Evolutionary conservation across 1,284 basidiomycete species (phyloP).

Genomic region (Rhizoctonia solani): DNA sequence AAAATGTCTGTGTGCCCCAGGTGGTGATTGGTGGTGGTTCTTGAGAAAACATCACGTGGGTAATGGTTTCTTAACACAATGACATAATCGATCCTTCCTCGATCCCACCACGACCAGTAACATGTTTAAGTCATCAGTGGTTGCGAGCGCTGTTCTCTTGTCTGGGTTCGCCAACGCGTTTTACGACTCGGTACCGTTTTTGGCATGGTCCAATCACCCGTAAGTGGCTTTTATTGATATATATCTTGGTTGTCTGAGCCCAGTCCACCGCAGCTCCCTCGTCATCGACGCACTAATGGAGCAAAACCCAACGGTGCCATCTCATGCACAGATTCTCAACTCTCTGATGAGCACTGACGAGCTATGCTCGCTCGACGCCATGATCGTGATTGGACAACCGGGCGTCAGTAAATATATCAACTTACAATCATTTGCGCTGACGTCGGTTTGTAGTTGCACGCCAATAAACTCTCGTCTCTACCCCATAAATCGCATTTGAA

Average conservation of each 20-base stretch:
- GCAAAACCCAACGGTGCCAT: background rate
- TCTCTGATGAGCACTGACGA: slow-evolving; percentile 7
- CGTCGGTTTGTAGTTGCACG: slow-evolving; percentile 30
- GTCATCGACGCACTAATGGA: background rate
- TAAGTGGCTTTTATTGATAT: background rate
- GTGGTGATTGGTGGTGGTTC: too few species aligned
- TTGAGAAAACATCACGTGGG: too few species aligned
- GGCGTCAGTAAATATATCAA: slow-evolving; percentile 18
- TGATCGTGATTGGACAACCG: slow-evolving; percentile 34
- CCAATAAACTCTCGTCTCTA: slow-evolving; percentile 24
- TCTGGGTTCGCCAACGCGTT: slow-evolving; percentile 10
- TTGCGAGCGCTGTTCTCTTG: background rate
- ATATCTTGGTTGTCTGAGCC: background rate
- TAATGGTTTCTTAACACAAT: too few species aligned
- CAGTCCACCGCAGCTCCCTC: slow-evolving; percentile 2
- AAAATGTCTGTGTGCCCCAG: too few species aligned
- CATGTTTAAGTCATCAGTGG: slow-evolving; percentile 9
- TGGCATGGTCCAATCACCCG: slow-evolving; percentile 16
- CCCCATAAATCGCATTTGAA: slow-evolving; percentile 5
- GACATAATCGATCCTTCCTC: background rate
- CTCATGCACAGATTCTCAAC: background rate
- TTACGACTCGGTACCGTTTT: slow-evolving; percentile 11
- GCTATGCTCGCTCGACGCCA: slow-evolving; percentile 27
- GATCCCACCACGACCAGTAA: slow-evolving; percentile 6
- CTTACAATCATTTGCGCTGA: background rate